Conservation (phyloP, 2,329 filamentous ascomycete species). For the Penicillium psychrosexuale region DNA sequence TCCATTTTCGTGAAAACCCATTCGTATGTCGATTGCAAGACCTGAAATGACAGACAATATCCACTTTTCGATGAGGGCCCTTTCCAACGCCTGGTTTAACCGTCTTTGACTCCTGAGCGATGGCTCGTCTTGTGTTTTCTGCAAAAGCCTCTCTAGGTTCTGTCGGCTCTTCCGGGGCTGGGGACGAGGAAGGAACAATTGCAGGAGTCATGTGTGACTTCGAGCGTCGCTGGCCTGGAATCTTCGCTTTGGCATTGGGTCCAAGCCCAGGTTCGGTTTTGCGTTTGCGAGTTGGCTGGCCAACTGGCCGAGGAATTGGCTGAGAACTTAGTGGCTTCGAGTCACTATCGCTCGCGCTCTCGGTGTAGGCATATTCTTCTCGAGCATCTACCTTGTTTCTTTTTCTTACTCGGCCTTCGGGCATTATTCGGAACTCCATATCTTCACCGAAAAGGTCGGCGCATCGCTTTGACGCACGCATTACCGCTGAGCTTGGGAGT, state of each 20-base stretch:
- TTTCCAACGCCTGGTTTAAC: conserved; percentile 17
- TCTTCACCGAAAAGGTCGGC: conserved; percentile 69
- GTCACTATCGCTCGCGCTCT: conserved; percentile 30
- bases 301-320: conserved; percentile 3
- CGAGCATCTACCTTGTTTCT: conserved; percentile 6
- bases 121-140: background rate
- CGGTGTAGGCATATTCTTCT: conserved; percentile 19
- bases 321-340: background rate
- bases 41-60: conserved; percentile 33
- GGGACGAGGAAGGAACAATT: background rate
- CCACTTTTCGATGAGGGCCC: conserved; percentile 27
- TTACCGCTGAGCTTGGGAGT: conserved; percentile 63
- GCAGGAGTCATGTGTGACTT: background rate
- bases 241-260: background rate
- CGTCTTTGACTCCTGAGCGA: background rate
- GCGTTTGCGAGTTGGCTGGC: background rate
- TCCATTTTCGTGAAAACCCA: conserved; percentile 39
- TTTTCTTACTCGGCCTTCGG: conserved; percentile 37
- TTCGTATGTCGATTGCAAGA: conserved; percentile 29
- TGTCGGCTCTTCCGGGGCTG: background rate
- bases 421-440: conserved; percentile 62
- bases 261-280: background rate
- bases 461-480: conserved; percentile 70
- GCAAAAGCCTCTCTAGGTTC: background rate
- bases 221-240: conserved; percentile 3